Percentiles rank a stretch among this genome's conserved stretches.
Evolutionary conservation across 768 basidiomycete genomes (phyloP).

Genomic region (Kwoniella sp.): DNA sequence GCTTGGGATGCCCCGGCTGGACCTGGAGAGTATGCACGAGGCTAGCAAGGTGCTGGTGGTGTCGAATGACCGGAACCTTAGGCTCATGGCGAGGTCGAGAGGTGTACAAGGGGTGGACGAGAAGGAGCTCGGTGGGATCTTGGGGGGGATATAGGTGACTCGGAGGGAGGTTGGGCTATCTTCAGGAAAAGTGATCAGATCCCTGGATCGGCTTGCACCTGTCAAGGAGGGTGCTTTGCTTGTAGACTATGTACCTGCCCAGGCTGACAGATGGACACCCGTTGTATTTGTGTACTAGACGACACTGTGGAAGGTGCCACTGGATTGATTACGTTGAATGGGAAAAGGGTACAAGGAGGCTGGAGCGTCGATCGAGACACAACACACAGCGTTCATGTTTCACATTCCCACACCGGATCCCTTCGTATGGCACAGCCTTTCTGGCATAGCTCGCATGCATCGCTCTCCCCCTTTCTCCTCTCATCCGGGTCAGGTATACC

Average conservation of each 20-base stretch:
- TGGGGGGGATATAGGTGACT: constrained; percentile 42
- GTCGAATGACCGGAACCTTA: constrained; percentile 87
- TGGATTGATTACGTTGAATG: too few relatives aligned
- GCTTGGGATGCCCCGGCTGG: constrained; percentile 54
- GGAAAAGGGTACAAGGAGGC: too few relatives aligned
- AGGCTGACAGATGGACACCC: too few relatives aligned
- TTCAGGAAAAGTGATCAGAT: too few relatives aligned
- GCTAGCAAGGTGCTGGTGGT: constrained; percentile 78
- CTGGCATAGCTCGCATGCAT: too few relatives aligned
- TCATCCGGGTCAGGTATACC: too few relatives aligned
- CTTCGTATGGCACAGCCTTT: not conserved
- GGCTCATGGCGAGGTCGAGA: constrained; percentile 81
- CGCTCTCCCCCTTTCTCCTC: not conserved
- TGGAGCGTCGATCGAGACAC: too few relatives aligned
- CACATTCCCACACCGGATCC: not conserved
- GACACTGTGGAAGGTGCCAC: too few relatives aligned
- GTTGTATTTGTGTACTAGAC: too few relatives aligned
- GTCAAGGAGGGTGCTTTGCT: not conserved
- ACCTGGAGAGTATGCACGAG: not conserved
- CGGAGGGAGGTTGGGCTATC: not conserved
- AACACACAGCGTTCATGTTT: not conserved
- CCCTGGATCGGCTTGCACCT: too few relatives aligned
- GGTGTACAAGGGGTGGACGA: constrained; percentile 81
- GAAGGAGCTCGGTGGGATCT: constrained; percentile 71
- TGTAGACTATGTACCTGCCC: too few relatives aligned